Evolutionary conservation across 495 filamentous ascomycete species (phyloP).

Genomic region (Talaromyces adpressus): DNA sequence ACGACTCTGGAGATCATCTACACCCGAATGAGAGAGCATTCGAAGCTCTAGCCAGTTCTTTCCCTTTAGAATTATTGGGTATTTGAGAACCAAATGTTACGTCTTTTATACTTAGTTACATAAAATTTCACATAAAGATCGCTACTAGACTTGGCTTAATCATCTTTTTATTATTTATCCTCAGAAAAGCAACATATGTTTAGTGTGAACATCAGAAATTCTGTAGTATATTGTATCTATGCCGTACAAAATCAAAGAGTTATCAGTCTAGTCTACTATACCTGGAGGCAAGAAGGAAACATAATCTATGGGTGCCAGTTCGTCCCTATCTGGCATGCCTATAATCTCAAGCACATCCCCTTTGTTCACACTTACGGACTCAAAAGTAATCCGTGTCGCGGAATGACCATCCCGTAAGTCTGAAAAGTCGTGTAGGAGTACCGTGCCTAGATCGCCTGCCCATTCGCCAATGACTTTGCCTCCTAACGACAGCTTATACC

Average conservation of each 20-base stretch:
- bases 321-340: constrained; percentile 49
- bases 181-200: no score
- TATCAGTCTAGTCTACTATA: constrained; percentile 43
- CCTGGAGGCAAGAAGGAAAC: constrained; percentile 53
- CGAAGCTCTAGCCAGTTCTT: constrained; percentile 52
- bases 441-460: constrained; percentile 50
- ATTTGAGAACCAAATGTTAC: constrained; percentile 5
- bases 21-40: constrained; percentile 64
- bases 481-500: constrained; percentile 48
- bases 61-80: constrained; percentile 51
- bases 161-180: no score
- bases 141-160: background rate
- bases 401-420: constrained; percentile 56
- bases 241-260: background rate
- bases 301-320: constrained; percentile 62
- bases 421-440: constrained; percentile 47
- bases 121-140: background rate
- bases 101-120: background rate
- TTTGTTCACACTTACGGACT: constrained; percentile 37
- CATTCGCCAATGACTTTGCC: constrained; percentile 44
- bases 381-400: constrained; percentile 54
- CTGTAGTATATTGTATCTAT: background rate
- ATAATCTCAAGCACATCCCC: constrained; percentile 55
- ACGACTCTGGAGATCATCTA: constrained; percentile 62
- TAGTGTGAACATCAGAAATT: background rate